These are phyloP conservation scores for Chamaenerion angustifolium DNA, from an alignment of 345 rosid species.

Conservation along the genomic window DNA sequence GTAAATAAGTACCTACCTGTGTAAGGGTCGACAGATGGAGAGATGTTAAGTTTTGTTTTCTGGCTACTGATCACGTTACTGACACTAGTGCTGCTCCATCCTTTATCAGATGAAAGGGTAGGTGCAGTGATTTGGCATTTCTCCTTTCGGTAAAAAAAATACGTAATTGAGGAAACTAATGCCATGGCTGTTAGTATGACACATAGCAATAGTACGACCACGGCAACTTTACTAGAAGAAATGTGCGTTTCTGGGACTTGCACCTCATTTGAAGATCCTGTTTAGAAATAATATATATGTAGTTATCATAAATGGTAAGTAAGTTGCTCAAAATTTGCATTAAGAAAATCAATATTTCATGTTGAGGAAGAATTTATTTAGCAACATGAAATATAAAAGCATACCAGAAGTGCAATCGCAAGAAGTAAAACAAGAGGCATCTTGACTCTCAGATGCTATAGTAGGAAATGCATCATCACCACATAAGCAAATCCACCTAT, in stretches of 20 bases:
- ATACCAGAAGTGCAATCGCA: too few species aligned
- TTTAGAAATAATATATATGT: constrained; percentile 10
- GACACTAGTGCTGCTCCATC: constrained; percentile 64
- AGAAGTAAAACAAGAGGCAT: too few species aligned
- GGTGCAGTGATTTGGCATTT: constrained; percentile 29
- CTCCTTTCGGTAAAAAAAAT: constrained; percentile 40
- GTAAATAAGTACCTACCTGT: constrained; percentile 21
- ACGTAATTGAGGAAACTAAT: constrained; percentile 46
- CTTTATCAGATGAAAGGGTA: constrained; percentile 49
- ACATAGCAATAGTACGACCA: constrained; percentile 42
- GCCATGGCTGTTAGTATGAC: constrained; percentile 52
- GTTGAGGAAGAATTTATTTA: too few species aligned
- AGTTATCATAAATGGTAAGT: background rate
- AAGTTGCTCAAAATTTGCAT: background rate
- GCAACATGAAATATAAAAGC: too few species aligned
- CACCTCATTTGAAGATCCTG: constrained; percentile 30
- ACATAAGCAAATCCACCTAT: too few species aligned
- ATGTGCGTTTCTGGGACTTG: constrained; percentile 31
- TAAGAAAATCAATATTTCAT: too few species aligned
- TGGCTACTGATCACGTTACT: too few species aligned
- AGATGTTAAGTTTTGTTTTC: constrained; percentile 23
- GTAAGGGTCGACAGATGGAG: constrained; percentile 21
- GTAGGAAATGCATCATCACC: too few species aligned
- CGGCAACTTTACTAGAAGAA: constrained; percentile 33
- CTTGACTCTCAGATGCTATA: too few species aligned